Percentiles rank a stretch among this genome's conserved stretches.
Conservation (phyloP, 1,284 basidiomycete species). For the Coriolopsis trogii region DNA sequence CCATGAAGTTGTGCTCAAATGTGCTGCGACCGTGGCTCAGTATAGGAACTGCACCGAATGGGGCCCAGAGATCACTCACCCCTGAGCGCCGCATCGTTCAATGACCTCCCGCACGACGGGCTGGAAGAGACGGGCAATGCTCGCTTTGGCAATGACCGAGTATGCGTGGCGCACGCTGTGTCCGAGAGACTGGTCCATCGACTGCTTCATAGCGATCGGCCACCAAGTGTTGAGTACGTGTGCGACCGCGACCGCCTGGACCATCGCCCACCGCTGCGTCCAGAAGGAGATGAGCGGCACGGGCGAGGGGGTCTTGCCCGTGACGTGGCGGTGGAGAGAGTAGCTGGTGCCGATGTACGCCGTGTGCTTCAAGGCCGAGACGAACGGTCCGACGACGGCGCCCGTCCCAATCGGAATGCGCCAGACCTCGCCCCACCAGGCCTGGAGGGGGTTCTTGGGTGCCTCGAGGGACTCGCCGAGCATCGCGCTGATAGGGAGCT, state of each 20-base stretch:
- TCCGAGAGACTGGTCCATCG: slow-evolving; percentile 39
- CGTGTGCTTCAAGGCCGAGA: slow-evolving; percentile 43
- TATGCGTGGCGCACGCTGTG: slow-evolving; percentile 49
- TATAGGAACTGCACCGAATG: not conserved
- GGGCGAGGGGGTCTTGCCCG: slow-evolving; percentile 41
- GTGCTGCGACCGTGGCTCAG: slow-evolving; percentile 26
- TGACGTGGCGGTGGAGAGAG: slow-evolving; percentile 50
- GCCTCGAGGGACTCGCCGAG: slow-evolving; percentile 4
- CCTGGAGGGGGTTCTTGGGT: slow-evolving; percentile 43
- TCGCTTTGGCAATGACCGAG: slow-evolving; percentile 53
- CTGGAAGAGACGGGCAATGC: slow-evolving; percentile 51
- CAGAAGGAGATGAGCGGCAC: slow-evolving; percentile 55
- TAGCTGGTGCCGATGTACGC: slow-evolving; percentile 52
- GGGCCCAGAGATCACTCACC: slow-evolving; percentile 27
- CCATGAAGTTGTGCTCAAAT: slow-evolving; percentile 57
- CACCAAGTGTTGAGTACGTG: slow-evolving; percentile 52
- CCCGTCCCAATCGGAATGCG: slow-evolving; percentile 52
- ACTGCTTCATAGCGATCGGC: slow-evolving; percentile 36
- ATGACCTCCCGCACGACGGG: slow-evolving; percentile 48
- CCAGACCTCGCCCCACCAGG: slow-evolving; percentile 58
- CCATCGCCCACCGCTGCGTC: slow-evolving; percentile 58
- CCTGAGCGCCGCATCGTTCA: slow-evolving; percentile 55
- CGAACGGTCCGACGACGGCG: slow-evolving; percentile 42
- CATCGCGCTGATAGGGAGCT: slow-evolving; percentile 46
- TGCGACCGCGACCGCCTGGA: slow-evolving; percentile 47